These are phyloP conservation scores for Cryphonectria carpinicola DNA, from an alignment of 2,329 filamentous ascomycete species.

Conservation along the genomic window DNA sequence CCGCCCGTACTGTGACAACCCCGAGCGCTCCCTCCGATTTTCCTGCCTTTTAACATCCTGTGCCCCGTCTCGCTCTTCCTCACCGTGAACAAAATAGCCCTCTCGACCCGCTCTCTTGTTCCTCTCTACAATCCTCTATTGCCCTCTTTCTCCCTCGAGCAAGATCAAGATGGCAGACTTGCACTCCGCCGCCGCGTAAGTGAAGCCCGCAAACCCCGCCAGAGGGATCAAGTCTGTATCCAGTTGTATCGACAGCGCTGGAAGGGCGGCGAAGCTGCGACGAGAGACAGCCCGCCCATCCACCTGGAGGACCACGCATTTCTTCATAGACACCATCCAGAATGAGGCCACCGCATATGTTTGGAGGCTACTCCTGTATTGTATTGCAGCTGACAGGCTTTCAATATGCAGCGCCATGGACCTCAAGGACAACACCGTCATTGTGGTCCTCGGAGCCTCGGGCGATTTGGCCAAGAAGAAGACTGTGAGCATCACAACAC, in stretches of 20 bases:
- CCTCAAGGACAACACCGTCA: constrained; percentile 97
- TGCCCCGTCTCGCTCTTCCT: constrained; percentile 10
- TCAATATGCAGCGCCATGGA: constrained; percentile 71
- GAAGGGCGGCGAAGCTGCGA: not conserved
- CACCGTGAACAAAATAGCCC: constrained; percentile 18
- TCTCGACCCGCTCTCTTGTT: constrained; percentile 13
- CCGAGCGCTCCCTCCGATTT: constrained; percentile 23
- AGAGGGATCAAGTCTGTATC: not conserved
- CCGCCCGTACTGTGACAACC: constrained; percentile 22
- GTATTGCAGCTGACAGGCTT: constrained; percentile 40
- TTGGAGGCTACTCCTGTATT: not conserved
- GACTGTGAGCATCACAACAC: constrained; percentile 66
- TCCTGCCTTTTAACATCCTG: constrained; percentile 21
- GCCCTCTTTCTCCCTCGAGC: constrained; percentile 21
- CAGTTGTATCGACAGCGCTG: not conserved
- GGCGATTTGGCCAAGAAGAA: constrained; percentile 99
- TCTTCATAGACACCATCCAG: not conserved
- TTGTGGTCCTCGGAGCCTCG: constrained; percentile 94
- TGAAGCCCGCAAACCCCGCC: constrained; percentile 30
- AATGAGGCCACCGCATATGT: not conserved
- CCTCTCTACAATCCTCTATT: constrained; percentile 15
- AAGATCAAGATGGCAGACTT: constrained; percentile 38
- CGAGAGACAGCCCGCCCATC: not conserved
- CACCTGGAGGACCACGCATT: not conserved
- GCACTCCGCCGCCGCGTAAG: constrained; percentile 38